Evolutionary conservation across 1,284 basidiomycete species (phyloP), one percentile per base, ranked within the genome.

Genomic region (Butyriboletus pseudospeciosus): DNA sequence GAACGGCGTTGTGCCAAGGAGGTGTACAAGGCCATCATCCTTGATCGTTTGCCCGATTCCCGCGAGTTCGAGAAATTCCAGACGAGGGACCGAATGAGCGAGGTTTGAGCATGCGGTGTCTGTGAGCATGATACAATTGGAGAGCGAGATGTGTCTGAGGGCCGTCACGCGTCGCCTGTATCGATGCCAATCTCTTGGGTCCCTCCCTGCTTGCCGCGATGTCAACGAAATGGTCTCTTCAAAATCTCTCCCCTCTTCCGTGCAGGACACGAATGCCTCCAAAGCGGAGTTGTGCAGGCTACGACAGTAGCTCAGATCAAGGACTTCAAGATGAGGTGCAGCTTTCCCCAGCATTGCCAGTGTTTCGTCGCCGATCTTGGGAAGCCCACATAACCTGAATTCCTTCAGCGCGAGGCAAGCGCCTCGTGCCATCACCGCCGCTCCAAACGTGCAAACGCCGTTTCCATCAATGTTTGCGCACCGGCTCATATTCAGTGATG

Each of bases 61-160:
- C 1, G 89, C 90, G 54, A 96, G 69, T 72, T 98, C 94, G 37
- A 97, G 74, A 50, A 84, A 80, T 65, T 90, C 86, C n/a, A 97
- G 76, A 47, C 76, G 68, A 1, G 94, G 92, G 8, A 94, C 77
- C 12, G 83, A 76, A 64, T 84, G 71, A 7, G 88, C 84, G 26
- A 98, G 75, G 63, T 87, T 82, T 7, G 81, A 77, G 64, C 90
- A 87, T 4, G 86, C 85, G 34, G 76, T 75, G 62, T 93, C 86
- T 0, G 90, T 92, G 55, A 97, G 74, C 48, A 85, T 72, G 7
- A 76, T 69, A 65, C 92, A 95, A n/a, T 73, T 77, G 5, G 92
- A 92, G 25, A 98, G 70, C 40, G 79, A 82, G 36, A 97, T 75
- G 67, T 94, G 92, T n/a, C 83, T 79, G 44, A 97, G 78, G 36